Evolutionary conservation across 805 yeast genomes (phyloP), one percentile per base, ranked within the genome.

Genomic region (Yarrowia yakushimensis): DNA sequence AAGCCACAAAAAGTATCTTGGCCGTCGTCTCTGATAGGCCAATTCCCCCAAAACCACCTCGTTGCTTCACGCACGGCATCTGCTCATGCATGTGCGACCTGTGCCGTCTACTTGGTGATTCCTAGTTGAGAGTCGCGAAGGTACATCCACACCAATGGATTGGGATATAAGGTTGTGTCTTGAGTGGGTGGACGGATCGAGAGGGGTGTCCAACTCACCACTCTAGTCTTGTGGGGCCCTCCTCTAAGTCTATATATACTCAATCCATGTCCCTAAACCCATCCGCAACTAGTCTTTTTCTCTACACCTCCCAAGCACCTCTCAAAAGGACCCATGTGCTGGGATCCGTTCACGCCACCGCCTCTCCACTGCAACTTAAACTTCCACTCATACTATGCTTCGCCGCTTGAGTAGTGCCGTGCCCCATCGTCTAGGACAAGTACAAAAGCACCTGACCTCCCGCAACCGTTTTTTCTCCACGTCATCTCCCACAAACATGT

Each of bases 351-450:
- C 20, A 34, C 36, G 37, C 37, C 37, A 34, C 37, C 20, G 9
- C 20, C 31, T 15, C 30, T 25, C 34, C 30, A 31, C 25, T 30
- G 57, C 39, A 23, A 27, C 27, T 52, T 28, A 27, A 52, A 36
- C 43, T 52, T 52, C 22, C 42, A 12, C 17, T 31, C 42, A 17
- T 33, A 52, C 59, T 52, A 52, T 52, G 59, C 59, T 52, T 52
- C 59, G 59, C 59, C 59, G 59, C 59, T 52, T 52, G 33, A 52
- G 59, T 52, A 55, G 61, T 55, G 61, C 61, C 61, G 61, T 55
- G 61, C 61, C 48, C 18, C 46, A 30, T 39, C 61, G 61, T 55
- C 46, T 55, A 20, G 48, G 61, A 55, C 61, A 55, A 55, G 48
- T 55, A 55, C 61, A 55, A 39, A 55, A 55, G 30, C 61, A 55